A percentile compares a stretch with the other conserved stretches of the same genome.
phyloP scores from a whole-genome alignment of 75 land plant genomes.

The Pinus taeda region DNA sequence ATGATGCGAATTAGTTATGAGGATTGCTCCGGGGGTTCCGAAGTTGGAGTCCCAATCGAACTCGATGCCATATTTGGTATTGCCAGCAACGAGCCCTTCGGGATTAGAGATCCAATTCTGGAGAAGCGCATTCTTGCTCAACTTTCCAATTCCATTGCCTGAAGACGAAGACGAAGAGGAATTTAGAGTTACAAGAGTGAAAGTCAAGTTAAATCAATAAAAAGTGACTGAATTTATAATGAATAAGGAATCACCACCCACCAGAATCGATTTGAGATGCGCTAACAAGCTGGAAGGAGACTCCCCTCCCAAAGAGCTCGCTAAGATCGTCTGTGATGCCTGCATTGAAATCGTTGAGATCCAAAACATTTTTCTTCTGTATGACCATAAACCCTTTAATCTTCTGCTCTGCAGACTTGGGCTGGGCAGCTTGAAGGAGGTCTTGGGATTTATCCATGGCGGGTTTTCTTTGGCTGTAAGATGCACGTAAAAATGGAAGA shows the following conservation, averaged over 20 bases:
- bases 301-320: background rate
- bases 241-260: too few relatives aligned
- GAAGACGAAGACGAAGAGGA: too few relatives aligned
- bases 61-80: background rate
- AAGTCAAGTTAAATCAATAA: too few relatives aligned
- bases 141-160: background rate
- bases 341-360: conserved; percentile 3
- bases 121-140: background rate
- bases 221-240: too few relatives aligned
- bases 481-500: too few relatives aligned
- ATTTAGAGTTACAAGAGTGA: too few relatives aligned
- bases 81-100: background rate
- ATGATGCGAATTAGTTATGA: conserved; percentile 27
- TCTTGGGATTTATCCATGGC: too few relatives aligned
- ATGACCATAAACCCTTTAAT: conserved; percentile 6
- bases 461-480: too few relatives aligned
- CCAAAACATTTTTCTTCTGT: conserved; percentile 4
- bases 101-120: background rate
- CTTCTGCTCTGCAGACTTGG: too few relatives aligned
- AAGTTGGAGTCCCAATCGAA: conserved; percentile 5
- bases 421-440: too few relatives aligned
- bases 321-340: background rate
- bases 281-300: conserved; percentile 8
- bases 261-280: background rate
- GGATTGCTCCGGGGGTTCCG: conserved; percentile 42